Evolutionary conservation across 1,284 basidiomycete genomes (phyloP).

Genomic region (Neotropicomus parvogracilis): DNA sequence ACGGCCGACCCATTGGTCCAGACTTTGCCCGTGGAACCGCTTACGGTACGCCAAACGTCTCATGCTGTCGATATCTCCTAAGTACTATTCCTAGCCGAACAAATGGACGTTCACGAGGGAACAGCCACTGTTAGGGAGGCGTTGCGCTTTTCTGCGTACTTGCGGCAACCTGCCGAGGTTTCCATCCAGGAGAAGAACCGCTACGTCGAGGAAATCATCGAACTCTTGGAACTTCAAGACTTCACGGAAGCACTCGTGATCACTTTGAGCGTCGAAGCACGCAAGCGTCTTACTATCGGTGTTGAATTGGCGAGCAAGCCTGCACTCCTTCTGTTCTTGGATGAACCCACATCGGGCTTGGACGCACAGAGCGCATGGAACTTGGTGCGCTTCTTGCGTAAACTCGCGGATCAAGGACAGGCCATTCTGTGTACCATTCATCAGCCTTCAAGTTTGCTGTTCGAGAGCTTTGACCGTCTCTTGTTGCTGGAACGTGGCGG

Average conservation of each 20-base stretch:
- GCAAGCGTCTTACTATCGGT: slow-evolving; percentile 86
- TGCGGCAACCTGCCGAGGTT: slow-evolving; percentile 79
- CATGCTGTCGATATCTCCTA: slow-evolving; percentile 19
- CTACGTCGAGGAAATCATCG: slow-evolving; percentile 77
- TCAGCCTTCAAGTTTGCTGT: slow-evolving; percentile 63
- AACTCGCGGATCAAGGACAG: slow-evolving; percentile 83
- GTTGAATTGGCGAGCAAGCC: slow-evolving; percentile 87
- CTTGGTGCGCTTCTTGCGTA: slow-evolving; percentile 78
- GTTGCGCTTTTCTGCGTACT: slow-evolving; percentile 83
- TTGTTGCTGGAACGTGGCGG: slow-evolving; percentile 64
- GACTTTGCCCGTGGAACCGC: slow-evolving; percentile 79
- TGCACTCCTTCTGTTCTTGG: slow-evolving; percentile 75
- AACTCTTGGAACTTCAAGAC: slow-evolving; percentile 65
- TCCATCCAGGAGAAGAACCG: slow-evolving; percentile 76
- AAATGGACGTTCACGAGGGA: slow-evolving; percentile 85
- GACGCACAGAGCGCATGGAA: slow-evolving; percentile 86
- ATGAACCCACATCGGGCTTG: slow-evolving; percentile 62
- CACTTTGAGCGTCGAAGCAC: slow-evolving; percentile 68
- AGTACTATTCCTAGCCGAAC: slow-evolving; percentile 56
- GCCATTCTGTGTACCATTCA: slow-evolving; percentile 78
- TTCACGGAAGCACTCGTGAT: slow-evolving; percentile 61
- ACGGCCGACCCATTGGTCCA: slow-evolving; percentile 68
- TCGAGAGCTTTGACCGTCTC: slow-evolving; percentile 76
- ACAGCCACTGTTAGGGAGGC: slow-evolving; percentile 88
- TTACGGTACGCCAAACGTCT: slow-evolving; percentile 48